Conservation (phyloP, 306 rosid genomes). For the Trifolium fragiferum region DNA sequence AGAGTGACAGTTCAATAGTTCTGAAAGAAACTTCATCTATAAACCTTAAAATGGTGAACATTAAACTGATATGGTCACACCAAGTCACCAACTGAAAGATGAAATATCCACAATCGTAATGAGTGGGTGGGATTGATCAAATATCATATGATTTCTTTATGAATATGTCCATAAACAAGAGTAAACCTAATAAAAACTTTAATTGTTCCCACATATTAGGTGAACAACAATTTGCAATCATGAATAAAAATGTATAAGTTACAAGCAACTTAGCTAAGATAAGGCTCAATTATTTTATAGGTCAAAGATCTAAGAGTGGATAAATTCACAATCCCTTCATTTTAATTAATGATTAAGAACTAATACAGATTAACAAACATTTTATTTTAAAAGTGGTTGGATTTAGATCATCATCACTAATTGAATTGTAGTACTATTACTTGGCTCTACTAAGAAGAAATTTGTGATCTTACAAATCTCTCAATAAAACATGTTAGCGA, state of each 20-base stretch:
- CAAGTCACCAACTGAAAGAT: slow-evolving; percentile 27
- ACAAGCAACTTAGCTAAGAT: not conserved
- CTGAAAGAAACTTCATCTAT: slow-evolving; percentile 21
- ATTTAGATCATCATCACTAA: too few relatives aligned
- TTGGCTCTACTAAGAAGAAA: not conserved
- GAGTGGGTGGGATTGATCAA: slow-evolving; percentile 21
- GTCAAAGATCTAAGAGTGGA: not conserved
- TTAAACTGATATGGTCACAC: slow-evolving; percentile 16
- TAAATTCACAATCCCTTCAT: not conserved
- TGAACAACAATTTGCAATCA: slow-evolving; percentile 2
- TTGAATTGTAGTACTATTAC: not conserved
- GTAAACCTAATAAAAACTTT: not conserved
- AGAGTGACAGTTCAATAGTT: slow-evolving; percentile 20
- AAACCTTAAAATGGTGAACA: not conserved
- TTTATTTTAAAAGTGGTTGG: not conserved
- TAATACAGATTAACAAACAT: not conserved
- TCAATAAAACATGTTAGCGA: not conserved
- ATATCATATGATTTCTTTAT: not conserved
- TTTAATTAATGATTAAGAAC: not conserved
- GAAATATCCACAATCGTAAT: slow-evolving; percentile 23
- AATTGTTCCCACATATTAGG: not conserved
- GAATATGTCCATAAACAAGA: not conserved
- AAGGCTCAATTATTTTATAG: not conserved
- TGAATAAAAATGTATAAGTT: not conserved
- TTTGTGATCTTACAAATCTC: not conserved